Evolutionary conservation across 73 alveolate genomes (phyloP).

Genomic region (Tetrahymena elliotti): DNA sequence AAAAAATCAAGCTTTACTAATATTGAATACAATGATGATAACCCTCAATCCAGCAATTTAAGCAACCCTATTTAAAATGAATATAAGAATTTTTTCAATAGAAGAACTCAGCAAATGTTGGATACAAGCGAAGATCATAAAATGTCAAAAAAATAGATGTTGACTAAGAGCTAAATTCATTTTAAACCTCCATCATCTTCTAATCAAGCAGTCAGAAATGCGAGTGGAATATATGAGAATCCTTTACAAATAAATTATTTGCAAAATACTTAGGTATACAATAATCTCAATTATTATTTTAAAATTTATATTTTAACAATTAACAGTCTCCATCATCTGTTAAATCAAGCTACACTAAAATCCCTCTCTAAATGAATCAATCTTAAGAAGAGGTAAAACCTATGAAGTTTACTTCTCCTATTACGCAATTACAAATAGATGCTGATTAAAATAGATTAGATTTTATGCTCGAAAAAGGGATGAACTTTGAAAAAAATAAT

Average conservation of each 20-base stretch:
- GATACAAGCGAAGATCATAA: neutral
- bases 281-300: no score
- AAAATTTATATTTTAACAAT: no score
- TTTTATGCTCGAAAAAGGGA: neutral
- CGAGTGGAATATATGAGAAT: neutral
- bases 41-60: neutral
- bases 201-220: neutral
- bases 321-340: neutral
- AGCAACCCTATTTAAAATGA: neutral
- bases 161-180: neutral
- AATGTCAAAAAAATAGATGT: neutral
- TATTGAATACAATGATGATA: neutral
- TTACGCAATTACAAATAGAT: neutral
- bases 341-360: neutral
- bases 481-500: neutral
- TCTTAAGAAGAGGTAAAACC: neutral
- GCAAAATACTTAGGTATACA: neutral
- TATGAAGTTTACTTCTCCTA: neutral
- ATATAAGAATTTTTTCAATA: neutral
- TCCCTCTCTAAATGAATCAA: neutral
- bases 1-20: neutral
- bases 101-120: neutral
- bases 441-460: neutral
- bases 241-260: neutral
- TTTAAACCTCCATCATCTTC: neutral